phyloP scores from a whole-genome alignment of 805 yeast species.

The Metschnikowia kunwiensis region DNA sequence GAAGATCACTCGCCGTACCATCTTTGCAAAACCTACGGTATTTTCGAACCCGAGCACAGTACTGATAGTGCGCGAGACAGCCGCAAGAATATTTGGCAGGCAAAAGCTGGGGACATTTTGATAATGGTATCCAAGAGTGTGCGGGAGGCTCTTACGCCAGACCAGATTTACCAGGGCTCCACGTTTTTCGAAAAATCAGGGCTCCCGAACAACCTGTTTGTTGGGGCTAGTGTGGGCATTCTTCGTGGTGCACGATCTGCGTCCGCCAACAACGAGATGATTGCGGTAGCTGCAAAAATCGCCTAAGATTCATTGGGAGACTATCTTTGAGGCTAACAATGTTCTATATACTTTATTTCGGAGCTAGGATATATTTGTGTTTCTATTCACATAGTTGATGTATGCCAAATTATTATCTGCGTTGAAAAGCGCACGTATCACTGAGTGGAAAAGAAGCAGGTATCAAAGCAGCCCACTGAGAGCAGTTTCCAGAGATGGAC shows the following conservation, averaged over 20 bases:
- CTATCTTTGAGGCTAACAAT: too few relatives aligned
- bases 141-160: not conserved
- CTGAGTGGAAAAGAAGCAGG: too few relatives aligned
- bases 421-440: too few relatives aligned
- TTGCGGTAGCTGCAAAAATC: not conserved
- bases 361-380: too few relatives aligned
- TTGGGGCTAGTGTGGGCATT: constrained; percentile 1
- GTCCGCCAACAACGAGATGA: not conserved
- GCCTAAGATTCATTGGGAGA: too few relatives aligned
- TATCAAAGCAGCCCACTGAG: too few relatives aligned
- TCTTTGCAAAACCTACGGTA: not conserved
- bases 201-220: not conserved
- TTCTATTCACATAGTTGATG: too few relatives aligned
- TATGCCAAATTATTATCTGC: too few relatives aligned
- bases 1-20: constrained; percentile 1
- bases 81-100: not conserved
- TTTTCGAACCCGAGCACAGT: not conserved
- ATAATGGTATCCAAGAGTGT: constrained; percentile 1
- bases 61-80: not conserved
- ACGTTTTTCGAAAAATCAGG: not conserved
- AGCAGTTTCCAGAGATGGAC: too few relatives aligned
- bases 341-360: too few relatives aligned
- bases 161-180: not conserved
- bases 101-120: not conserved
- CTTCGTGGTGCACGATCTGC: not conserved